phyloP scores from a whole-genome alignment of 176 grass and related monocot genomes.

The Hyparrhenia diplandra region DNA sequence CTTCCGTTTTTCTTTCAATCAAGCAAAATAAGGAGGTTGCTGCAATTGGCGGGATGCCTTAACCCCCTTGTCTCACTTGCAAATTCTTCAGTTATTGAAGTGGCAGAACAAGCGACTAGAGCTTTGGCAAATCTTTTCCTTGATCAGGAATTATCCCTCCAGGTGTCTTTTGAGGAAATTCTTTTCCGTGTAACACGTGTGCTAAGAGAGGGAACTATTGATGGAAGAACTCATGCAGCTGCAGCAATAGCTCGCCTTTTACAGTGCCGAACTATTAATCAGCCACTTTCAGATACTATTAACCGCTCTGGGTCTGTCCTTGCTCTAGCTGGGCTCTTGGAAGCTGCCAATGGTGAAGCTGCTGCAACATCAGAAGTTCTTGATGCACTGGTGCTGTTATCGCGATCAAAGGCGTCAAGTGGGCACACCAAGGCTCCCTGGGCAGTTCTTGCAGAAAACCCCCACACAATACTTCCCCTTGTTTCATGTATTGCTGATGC shows the following conservation, averaged over 20 bases:
- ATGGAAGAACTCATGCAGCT: conserved; percentile 93
- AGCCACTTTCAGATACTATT: conserved; percentile 68
- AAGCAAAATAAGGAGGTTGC: conserved; percentile 91
- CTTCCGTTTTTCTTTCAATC: conserved; percentile 94
- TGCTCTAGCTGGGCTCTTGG: conserved; percentile 74
- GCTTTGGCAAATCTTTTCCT: conserved; percentile 95
- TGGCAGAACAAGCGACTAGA: conserved; percentile 87
- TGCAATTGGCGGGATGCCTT: conserved; percentile 77
- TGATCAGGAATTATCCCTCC: conserved; percentile 72
- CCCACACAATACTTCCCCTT: conserved; percentile 75
- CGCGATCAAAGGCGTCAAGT: conserved; percentile 73
- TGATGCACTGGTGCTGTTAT: conserved; percentile 84
- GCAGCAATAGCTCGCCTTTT: conserved; percentile 88
- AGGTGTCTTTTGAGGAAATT: conserved; percentile 75
- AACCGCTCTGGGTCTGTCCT: conserved; percentile 81
- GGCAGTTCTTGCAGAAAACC: conserved; percentile 86
- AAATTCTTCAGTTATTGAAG: conserved; percentile 75
- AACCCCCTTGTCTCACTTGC: conserved; percentile 57
- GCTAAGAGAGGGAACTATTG: conserved; percentile 78
- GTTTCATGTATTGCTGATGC: conserved; percentile 87
- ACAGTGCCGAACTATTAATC: conserved; percentile 57
- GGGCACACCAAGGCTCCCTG: conserved; percentile 82
- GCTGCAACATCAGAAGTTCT: conserved; percentile 88
- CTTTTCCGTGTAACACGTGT: conserved; percentile 75
- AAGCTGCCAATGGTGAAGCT: conserved; percentile 74